Evolutionary conservation across 179 eudicot genomes (phyloP).

Genomic region (Amaranthus tricolor): DNA sequence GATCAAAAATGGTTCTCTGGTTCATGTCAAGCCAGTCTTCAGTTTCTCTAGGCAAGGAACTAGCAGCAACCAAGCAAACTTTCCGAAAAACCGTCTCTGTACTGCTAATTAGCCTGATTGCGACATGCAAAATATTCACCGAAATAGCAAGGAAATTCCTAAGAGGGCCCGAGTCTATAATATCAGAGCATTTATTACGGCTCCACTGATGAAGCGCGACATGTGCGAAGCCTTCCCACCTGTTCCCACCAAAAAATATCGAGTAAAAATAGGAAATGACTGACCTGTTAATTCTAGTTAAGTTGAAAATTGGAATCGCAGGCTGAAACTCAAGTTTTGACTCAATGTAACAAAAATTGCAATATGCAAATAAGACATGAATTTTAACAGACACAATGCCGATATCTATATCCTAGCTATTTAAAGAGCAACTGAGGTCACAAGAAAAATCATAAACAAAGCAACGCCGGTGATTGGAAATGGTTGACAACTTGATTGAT

Average conservation of each 20-base stretch:
- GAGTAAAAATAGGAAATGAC: neutral
- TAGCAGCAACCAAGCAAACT: slow-evolving; percentile 81
- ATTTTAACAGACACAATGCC: neutral
- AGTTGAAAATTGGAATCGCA: neutral
- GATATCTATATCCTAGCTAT: neutral
- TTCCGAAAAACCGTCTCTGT: slow-evolving; percentile 56
- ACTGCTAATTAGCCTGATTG: slow-evolving; percentile 52
- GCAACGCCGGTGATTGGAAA: neutral
- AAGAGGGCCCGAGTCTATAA: slow-evolving; percentile 18
- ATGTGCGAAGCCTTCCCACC: slow-evolving; percentile 90
- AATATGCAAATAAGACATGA: neutral
- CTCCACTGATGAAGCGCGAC: slow-evolving; percentile 61
- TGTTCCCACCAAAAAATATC: slow-evolving; percentile 27
- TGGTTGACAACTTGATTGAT: neutral
- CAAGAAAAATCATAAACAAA: neutral
- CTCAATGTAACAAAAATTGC: neutral
- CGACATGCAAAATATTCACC: slow-evolving; percentile 56
- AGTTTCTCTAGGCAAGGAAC: slow-evolving; percentile 34
- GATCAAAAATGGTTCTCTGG: slow-evolving; percentile 48
- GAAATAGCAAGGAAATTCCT: slow-evolving; percentile 32
- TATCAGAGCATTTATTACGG: slow-evolving; percentile 20
- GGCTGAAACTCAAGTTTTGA: neutral
- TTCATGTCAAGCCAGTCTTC: slow-evolving; percentile 38
- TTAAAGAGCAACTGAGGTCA: neutral
- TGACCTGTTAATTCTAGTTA: neutral